Base-by-base conservation (phyloP, 2,329 filamentous ascomycete genomes). In the Beauveria caledonica region DNA sequence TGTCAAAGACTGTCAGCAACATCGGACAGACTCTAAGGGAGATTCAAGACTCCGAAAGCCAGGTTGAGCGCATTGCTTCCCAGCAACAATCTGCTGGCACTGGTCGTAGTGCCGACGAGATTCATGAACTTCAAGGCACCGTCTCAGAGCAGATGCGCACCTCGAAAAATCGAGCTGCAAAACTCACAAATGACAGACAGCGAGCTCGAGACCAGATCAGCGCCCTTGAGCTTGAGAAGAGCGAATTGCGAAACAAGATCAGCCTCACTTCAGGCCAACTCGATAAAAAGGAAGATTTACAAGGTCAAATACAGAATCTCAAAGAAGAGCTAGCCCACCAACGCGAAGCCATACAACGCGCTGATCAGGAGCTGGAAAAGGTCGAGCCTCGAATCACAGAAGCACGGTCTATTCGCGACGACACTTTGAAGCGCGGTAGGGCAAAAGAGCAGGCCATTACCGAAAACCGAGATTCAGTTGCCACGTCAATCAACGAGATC, bases 91-190 rank as follows among this genome's bases (percentile, higher is more conserved):
- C 86, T 62, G 81, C 86, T 15, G 79, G 81, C 27, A 72, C 80
- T 10, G 82, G 84, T 15, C 85, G 90, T 63, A 89, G 89, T 33
- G 81, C 91, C 7, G 89, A 96, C 58, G 89, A 94, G 65, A 92
- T 97, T 58, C 89, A 94, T 66, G 86, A 89, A 58, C 84, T 92
- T 52, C 84, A 92, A 63, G 84, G 85, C 52, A 74, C 77, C 19
- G 80, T 87, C 60, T 82, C 82, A 21, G 89, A 92, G 62, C 85
- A 89, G 68, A 80, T 86, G 65, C 84, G 87, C 59, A 75, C 76
- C 23, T 74, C 86, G 29, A 91, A 89, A 69, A 78, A 78, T 46
- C 81, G 78, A 48, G 79, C 93, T 13, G 74, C 81, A 7, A 89
- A 88, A 66, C 74, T 95, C 36, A 83, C 80, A 0, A 76, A 75